Evolutionary conservation across 495 filamentous ascomycete species (phyloP), one percentile per base, ranked within the genome.

Genomic region (Annulohypoxylon stygium): DNA sequence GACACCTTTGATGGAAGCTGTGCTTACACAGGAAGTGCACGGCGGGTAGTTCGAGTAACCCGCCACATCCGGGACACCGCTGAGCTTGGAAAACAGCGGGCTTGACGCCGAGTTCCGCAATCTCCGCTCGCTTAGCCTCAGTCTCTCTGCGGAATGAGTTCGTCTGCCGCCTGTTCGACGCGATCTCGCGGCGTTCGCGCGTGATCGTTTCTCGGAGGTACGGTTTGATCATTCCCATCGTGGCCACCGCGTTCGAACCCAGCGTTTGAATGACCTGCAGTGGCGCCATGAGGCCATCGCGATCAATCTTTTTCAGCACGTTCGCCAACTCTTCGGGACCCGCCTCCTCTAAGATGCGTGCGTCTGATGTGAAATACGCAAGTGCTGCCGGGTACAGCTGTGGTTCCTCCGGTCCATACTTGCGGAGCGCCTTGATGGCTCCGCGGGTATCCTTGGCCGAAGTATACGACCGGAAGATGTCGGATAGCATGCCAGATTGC

Each of bases 1-100:
- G 84, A 81, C 93, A 97, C 30, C 92, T 86, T 81, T 97, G 92
- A 78, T 99, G 96, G 85, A 97, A 99, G 50, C 90, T 93, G 78
- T 99, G 96, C 78, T 94, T 96, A 86, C 96, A 99, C 73, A 98
- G 81, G 80, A 98, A 99, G 79, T 99, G 96, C 51, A 98, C 94
- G 0, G 89, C 91, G 2, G 96, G 96, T 39, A 98, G 83, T 71
- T 97, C 93, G 26, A 98, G 85, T 53, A 86, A 84, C 55, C 86
- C 83, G 16, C 89, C 88, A 76, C 96, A 99, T 43, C 90, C 89
- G 41, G 90, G 89, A 77, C 96, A 99, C 12, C 97, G 87, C 47
- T 93, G 93, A 1, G 93, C 89, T 79, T 96, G 91, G 85, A 98
- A 98, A n/a, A 93, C 91, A 36, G 89, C 88, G 0, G 96, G 94